Evolutionary conservation across 257 asterid genomes (phyloP), one percentile per base, ranked within the genome.

Genomic region (Lavandula angustifolia): DNA sequence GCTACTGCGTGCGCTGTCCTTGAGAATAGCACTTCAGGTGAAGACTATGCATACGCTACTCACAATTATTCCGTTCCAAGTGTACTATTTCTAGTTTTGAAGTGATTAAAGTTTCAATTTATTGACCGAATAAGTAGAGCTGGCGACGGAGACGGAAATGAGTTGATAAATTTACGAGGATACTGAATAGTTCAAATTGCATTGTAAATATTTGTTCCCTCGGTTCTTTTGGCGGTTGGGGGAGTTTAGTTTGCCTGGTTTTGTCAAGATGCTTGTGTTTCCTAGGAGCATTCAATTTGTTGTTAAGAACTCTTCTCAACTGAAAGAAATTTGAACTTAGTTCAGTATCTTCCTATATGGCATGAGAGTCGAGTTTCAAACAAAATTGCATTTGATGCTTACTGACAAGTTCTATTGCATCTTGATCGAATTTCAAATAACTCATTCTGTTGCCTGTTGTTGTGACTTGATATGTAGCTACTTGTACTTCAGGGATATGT

Each of bases 1-100:
- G 22, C 70, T 62, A 5, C 73, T 9, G 55, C 76, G 34, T 76
- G 73, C 70, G 76, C 81, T 18, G 57, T 80, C 62, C 56, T 64
- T 61, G 69, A 68, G 37, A 67, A 70, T 74, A 70, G 54, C 79
- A 53, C 80, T 66, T 72, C 84, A 54, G 84, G 87, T 78, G 42
- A 46, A n/a, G 0, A 8, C 57, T 22, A 17, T 34, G n/a, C 7
- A 3, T 59, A 54, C 2, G 3, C 16, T 55, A 3, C 37, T 27
- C 1, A 31, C 10, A 48, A 18, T 18, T 31, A 42, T 16, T 13
- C 10, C 55, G 50, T 13, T 29, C 2, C 48, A 9, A 31, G 32
- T 32, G 27, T 31, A 14, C 11, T 33, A n/a, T 34, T 11, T 61
- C 32, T 34, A 3, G 16, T 53, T 33, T 42, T 46, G 13, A 18